Percentiles rank a stretch among this genome's conserved stretches.
Evolutionary conservation across 129 eudicot species (phyloP).

Genomic region (Kitagawia praeruptora): DNA sequence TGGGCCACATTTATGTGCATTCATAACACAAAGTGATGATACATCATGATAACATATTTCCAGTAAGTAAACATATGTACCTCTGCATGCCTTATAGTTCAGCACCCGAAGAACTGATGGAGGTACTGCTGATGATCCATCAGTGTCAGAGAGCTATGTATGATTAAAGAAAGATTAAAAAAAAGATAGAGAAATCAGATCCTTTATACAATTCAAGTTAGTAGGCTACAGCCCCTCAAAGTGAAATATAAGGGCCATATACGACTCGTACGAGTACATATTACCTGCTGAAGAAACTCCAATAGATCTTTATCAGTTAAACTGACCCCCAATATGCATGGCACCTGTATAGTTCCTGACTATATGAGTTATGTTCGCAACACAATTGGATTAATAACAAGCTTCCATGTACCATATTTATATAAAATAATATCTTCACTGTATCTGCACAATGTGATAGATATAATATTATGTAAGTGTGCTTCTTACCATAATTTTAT

Average conservation of each 20-base stretch:
- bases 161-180: neutral
- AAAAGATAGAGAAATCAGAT: neutral
- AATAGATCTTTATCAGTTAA: conserved; percentile 76
- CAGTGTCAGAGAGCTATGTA: conserved; percentile 86
- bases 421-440: neutral
- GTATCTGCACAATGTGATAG: neutral
- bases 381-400: neutral
- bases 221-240: neutral
- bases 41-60: neutral
- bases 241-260: neutral
- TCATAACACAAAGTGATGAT: neutral
- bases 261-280: neutral
- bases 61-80: conserved; percentile 28
- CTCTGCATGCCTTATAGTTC: conserved; percentile 92
- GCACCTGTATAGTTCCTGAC: conserved; percentile 54
- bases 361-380: neutral
- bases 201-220: neutral
- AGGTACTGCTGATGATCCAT: conserved; percentile 86
- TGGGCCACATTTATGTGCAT: neutral
- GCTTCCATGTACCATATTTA: neutral
- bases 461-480: neutral
- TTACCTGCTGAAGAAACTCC: conserved; percentile 82
- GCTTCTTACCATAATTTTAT: too few relatives aligned
- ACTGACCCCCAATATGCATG: conserved; percentile 83
- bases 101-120: conserved; percentile 82